phyloP scores from a whole-genome alignment of 768 basidiomycete genomes.

The Leccinum olivaceopallidum region DNA sequence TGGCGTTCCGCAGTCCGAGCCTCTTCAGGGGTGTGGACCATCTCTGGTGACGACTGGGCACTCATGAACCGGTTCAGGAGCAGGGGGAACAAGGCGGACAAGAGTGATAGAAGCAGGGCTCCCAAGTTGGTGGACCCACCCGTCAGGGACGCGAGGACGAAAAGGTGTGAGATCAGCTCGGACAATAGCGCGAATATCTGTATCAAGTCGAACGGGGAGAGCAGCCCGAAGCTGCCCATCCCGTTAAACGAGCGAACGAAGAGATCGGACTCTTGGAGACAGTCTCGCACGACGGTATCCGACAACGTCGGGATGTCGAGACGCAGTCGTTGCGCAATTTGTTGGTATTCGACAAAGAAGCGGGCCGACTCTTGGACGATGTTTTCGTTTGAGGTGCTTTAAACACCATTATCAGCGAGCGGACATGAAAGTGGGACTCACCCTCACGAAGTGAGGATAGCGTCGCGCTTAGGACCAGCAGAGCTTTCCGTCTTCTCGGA shows the following conservation, averaged over 20 bases:
- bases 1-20: constrained; percentile 66
- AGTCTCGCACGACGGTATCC: constrained; percentile 70
- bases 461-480: no score
- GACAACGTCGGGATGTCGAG: constrained; percentile 79
- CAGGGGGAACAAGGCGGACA: constrained; percentile 61
- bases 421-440: constrained; percentile 12
- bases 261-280: constrained; percentile 83
- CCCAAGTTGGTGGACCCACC: constrained; percentile 51
- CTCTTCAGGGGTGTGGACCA: constrained; percentile 52
- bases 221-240: constrained; percentile 69
- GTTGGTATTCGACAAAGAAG: constrained; percentile 75
- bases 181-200: constrained; percentile 69
- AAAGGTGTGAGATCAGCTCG: constrained; percentile 71
- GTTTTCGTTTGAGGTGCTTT: constrained; percentile 67
- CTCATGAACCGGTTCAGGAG: constrained; percentile 53
- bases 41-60: constrained; percentile 43
- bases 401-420: constrained; percentile 5
- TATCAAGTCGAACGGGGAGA: constrained; percentile 79
- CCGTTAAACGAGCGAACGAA: constrained; percentile 82
- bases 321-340: constrained; percentile 73
- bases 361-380: constrained; percentile 72
- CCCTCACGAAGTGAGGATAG: no score
- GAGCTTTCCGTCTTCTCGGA: no score
- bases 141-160: constrained; percentile 66
- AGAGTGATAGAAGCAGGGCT: constrained; percentile 58